Evolutionary conservation across 306 rosid species (phyloP).

Genomic region (Vachellia pachyceras): DNA sequence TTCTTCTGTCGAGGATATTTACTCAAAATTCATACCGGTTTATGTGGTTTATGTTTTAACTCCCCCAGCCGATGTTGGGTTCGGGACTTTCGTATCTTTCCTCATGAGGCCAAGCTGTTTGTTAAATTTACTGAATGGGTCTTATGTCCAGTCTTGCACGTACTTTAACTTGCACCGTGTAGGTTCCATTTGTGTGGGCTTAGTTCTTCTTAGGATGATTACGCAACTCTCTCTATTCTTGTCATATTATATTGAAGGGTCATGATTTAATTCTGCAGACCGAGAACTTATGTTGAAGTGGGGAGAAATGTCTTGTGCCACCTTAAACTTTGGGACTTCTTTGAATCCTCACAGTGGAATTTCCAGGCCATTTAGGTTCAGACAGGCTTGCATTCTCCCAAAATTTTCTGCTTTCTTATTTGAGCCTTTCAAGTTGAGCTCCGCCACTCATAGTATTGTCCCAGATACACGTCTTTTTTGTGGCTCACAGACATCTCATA

Average conservation of each 20-base stretch:
- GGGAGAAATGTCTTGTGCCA: slow-evolving; percentile 50
- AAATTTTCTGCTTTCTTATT: slow-evolving; percentile 38
- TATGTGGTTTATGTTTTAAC: neutral
- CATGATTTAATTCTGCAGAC: neutral
- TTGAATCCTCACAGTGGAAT: slow-evolving; percentile 36
- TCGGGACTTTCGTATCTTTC: neutral
- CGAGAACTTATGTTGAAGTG: slow-evolving; percentile 16
- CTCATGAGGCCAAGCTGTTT: slow-evolving; percentile 26
- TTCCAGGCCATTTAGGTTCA: slow-evolving; percentile 35
- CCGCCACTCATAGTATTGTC: slow-evolving; percentile 13
- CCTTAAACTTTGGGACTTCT: slow-evolving; percentile 43
- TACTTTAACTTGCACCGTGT: neutral
- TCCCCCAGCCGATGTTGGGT: neutral
- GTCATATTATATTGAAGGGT: neutral
- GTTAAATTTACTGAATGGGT: slow-evolving; percentile 34
- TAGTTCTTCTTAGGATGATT: neutral
- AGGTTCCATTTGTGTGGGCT: neutral
- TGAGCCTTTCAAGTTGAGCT: slow-evolving; percentile 30
- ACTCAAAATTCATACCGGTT: neutral
- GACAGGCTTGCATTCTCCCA: slow-evolving; percentile 11
- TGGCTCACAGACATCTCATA: slow-evolving; percentile 20
- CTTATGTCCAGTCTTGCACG: neutral
- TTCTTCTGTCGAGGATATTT: neutral
- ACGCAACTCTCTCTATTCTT: neutral
- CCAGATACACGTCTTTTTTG: neutral